phyloP scores from a whole-genome alignment of 2,329 filamentous ascomycete species.

The Cryphonectria radicalis region DNA sequence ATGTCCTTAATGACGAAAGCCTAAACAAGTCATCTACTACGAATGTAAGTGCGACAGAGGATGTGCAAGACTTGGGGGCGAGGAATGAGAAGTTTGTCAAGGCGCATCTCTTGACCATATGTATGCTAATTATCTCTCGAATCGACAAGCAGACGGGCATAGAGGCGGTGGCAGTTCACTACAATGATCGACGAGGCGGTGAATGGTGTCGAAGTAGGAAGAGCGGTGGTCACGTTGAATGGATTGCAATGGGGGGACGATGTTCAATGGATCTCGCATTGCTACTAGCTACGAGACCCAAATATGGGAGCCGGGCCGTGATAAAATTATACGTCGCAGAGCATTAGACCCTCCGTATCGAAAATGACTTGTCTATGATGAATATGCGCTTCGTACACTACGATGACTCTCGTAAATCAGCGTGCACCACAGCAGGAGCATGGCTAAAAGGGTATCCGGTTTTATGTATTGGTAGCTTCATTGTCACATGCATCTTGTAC shows the following conservation, averaged over 20 bases:
- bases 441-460: slow-evolving; percentile 2
- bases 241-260: background rate
- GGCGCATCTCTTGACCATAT: background rate
- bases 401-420: background rate
- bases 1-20: background rate
- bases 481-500: background rate
- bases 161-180: background rate
- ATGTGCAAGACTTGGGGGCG: background rate
- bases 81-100: background rate
- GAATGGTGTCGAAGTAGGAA: background rate
- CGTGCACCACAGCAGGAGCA: background rate
- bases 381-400: background rate
- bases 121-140: background rate
- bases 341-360: background rate
- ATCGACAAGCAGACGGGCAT: background rate
- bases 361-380: background rate
- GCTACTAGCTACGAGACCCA: background rate
- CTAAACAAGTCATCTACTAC: background rate
- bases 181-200: background rate
- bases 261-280: background rate
- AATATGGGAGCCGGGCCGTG: background rate
- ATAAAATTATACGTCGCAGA: background rate
- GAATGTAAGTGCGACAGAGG: background rate
- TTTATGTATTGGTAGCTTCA: background rate
- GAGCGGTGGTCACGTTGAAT: background rate